Evolutionary conservation across 768 basidiomycete genomes (phyloP).

Genomic region (Leccinum disarticulatum): DNA sequence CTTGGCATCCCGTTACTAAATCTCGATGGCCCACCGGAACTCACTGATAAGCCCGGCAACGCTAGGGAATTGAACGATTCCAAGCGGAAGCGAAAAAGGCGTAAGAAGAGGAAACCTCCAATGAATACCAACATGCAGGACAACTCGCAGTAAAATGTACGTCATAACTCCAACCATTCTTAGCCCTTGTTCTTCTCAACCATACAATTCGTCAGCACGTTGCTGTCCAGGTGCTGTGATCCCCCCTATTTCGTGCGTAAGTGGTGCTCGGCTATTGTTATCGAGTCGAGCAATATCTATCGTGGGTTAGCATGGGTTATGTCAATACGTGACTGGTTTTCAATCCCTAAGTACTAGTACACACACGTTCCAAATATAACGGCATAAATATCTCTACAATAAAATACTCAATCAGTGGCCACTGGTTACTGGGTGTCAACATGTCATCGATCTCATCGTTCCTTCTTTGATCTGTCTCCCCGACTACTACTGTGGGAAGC

Average conservation of each 20-base stretch:
- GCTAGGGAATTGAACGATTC: conserved; percentile 25
- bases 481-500: conserved; percentile 17
- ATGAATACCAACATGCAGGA: conserved; percentile 22
- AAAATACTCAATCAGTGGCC: conserved; percentile 13
- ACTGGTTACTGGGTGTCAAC: background rate
- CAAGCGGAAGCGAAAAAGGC: conserved; percentile 56
- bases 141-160: conserved; percentile 16
- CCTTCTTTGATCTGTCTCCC: conserved; percentile 4
- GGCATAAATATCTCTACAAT: conserved; percentile 23
- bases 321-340: background rate
- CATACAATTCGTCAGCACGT: conserved; percentile 5
- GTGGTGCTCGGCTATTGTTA: background rate
- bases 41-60: conserved; percentile 14
- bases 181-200: conserved; percentile 1
- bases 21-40: conserved; percentile 47
- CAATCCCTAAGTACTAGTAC: background rate
- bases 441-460: conserved; percentile 6
- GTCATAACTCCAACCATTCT: conserved; percentile 6
- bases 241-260: background rate
- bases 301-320: background rate
- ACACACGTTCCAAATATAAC: conserved; percentile 9
- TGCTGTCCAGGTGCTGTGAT: conserved; percentile 1
- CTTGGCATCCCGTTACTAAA: conserved; percentile 50
- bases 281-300: conserved; percentile 4
- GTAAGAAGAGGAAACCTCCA: conserved; percentile 52